These are phyloP conservation scores for Isoetes taiwanensis DNA, from an alignment of 75 land plant species.

Conservation along the genomic window DNA sequence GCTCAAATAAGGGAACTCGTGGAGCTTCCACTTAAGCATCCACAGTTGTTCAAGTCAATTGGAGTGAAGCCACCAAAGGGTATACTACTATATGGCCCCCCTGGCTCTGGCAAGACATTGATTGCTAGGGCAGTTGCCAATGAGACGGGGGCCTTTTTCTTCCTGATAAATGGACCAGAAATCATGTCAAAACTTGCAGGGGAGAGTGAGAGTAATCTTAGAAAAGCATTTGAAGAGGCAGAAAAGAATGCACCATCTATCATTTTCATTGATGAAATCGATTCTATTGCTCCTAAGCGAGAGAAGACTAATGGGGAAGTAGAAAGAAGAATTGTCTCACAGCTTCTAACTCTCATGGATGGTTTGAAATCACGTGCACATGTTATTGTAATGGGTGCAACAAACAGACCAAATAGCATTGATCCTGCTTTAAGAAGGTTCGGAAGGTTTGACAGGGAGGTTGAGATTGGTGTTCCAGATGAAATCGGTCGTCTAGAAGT, in stretches of 20 bases:
- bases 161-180: constrained; percentile 10
- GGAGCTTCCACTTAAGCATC: constrained; percentile 14
- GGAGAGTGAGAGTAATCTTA: constrained; percentile 6
- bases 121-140: constrained; percentile 12
- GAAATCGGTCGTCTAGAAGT: constrained; percentile 9
- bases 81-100: constrained; percentile 14
- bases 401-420: constrained; percentile 14
- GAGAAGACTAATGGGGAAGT: constrained; percentile 12
- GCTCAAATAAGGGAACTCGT: constrained; percentile 11
- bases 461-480: constrained; percentile 11
- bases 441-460: constrained; percentile 10
- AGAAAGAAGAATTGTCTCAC: constrained; percentile 9
- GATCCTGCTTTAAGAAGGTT: constrained; percentile 12
- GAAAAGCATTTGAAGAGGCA: constrained; percentile 10
- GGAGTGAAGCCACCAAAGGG: constrained; percentile 14
- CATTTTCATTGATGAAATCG: constrained; percentile 13
- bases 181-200: constrained; percentile 11
- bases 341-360: constrained; percentile 13
- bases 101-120: constrained; percentile 11
- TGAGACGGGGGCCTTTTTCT: constrained; percentile 12
- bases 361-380: constrained; percentile 8
- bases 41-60: constrained; percentile 13
- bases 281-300: constrained; percentile 11
- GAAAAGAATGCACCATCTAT: constrained; percentile 13
- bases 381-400: constrained; percentile 16